phyloP scores from a whole-genome alignment of 192 early-diverging fungal genomes.

The Coemansia sp. region DNA sequence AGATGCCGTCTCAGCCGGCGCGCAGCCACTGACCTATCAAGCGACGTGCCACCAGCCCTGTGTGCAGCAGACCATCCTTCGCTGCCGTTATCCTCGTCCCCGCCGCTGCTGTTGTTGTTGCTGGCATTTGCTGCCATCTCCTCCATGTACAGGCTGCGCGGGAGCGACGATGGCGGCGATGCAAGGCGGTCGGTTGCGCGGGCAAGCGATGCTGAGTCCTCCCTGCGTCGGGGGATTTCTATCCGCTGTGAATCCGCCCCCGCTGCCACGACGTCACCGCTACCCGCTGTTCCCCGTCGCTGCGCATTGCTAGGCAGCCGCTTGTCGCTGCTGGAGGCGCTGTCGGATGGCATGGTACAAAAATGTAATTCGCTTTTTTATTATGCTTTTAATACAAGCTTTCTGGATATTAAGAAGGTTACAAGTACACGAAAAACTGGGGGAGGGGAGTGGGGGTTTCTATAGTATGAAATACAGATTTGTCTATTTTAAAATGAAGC shows the following conservation, averaged over 20 bases:
- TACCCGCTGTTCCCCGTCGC: not conserved
- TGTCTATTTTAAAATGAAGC: too few relatives aligned
- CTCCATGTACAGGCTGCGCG: constrained; percentile 40
- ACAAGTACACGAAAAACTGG: too few relatives aligned
- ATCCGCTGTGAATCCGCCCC: constrained; percentile 12
- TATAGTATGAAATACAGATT: too few relatives aligned
- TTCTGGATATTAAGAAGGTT: too few relatives aligned
- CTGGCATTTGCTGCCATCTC: constrained; percentile 12
- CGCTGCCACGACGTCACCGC: too few relatives aligned
- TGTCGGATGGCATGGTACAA: not conserved
- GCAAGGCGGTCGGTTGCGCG: constrained; percentile 46
- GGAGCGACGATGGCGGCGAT: constrained; percentile 35
- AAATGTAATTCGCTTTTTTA: too few relatives aligned
- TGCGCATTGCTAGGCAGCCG: constrained; percentile 37
- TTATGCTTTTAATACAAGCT: not conserved
- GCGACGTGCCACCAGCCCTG: constrained; percentile 4
- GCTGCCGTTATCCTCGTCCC: constrained; percentile 19
- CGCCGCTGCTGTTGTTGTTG: not conserved
- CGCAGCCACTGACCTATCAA: constrained; percentile 42
- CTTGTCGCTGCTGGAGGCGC: constrained; percentile 22
- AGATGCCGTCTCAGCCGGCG: constrained; percentile 71
- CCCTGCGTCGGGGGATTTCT: constrained; percentile 12
- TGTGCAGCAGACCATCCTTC: constrained; percentile 2
- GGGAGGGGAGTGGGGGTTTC: too few relatives aligned
- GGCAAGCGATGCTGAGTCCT: constrained; percentile 21